Evolutionary conservation across 2,329 filamentous ascomycete species (phyloP), one percentile per base, ranked within the genome.

Genomic region (Kalaharituber pfeilii): DNA sequence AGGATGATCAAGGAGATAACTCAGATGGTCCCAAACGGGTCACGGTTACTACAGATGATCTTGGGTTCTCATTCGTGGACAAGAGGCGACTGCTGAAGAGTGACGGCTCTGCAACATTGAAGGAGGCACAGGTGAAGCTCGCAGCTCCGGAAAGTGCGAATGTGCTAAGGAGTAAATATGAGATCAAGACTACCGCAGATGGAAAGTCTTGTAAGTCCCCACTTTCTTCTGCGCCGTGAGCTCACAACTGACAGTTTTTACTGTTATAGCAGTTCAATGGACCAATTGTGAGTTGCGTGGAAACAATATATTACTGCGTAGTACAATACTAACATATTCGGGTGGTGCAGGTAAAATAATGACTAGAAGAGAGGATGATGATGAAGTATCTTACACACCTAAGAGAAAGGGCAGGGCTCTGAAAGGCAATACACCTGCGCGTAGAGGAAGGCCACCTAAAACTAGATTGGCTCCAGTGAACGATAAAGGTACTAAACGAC

Each of bases 91-190:
- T 61, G 50, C n/a, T 59, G 20, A 60, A 57, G 52, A 57, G 42
- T 42, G 57, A 59, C 50, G 57, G 59, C 33, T 56, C 56, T 22
- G 58, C 50, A 6, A 61, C 56, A 39, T 42, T 61, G 5, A 52
- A 52, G 2, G 59, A 61, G 27, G 58, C 58, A 11, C 54, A 58
- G 39, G 42, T 20, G 42, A 47, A 47, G 24, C 42, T 47, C 3
- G 18, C 42, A 13, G 42, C 24, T 15, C 42, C 42, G 13, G 42
- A 47, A 25, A 47, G 42, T 47, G 42, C n/a, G 4, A 11, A 20
- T 20, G 22, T 47, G 18, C 24, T 47, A 22, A 47, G 25, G 5
- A 22, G 42, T 4, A 47, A 22, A 47, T 47, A 47, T 22, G 11
- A 5, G n/a, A 47, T 47, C 22, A 22, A 47, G 22, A 47, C 42